A percentile compares a stretch with the other conserved stretches of the same genome.
phyloP scores from a whole-genome alignment of 2,329 filamentous ascomycete species.

The Fusarium sp. region DNA sequence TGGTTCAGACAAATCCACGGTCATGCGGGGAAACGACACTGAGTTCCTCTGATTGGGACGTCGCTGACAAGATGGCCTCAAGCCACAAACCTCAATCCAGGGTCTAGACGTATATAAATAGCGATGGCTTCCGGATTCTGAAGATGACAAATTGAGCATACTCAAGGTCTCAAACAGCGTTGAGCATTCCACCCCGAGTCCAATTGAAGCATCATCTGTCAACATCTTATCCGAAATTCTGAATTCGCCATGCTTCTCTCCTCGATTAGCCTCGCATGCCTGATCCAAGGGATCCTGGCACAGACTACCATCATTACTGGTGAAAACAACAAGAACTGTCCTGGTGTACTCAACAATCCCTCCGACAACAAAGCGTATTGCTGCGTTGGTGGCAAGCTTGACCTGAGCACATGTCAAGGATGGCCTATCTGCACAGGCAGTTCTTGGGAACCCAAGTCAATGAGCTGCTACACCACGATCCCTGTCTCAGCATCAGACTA shows the following conservation, averaged over 20 bases:
- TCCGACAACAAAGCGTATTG: background rate
- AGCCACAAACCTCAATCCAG: background rate
- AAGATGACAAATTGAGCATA: background rate
- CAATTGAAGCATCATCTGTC: background rate
- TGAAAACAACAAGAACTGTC: background rate
- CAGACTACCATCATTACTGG: background rate
- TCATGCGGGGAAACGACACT: background rate
- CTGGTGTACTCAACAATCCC: background rate
- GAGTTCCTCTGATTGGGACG: background rate
- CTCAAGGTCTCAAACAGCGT: background rate
- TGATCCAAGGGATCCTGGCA: background rate
- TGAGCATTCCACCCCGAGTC: background rate
- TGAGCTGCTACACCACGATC: constrained; percentile 1
- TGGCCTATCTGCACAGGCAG: constrained; percentile 23
- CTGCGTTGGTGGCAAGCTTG: constrained; percentile 13
- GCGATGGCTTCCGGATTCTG: background rate
- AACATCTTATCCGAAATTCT: background rate
- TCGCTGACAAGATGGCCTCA: background rate
- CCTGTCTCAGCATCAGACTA: constrained; percentile 9
- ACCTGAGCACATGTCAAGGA: constrained; percentile 16
- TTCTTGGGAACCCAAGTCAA: background rate
- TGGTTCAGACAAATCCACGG: background rate
- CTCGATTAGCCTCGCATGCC: background rate
- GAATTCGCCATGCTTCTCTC: background rate
- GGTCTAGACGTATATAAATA: background rate